These are phyloP conservation scores for Colletotrichum lentis DNA, from an alignment of 2,329 filamentous ascomycete genomes.

Conservation along the genomic window DNA sequence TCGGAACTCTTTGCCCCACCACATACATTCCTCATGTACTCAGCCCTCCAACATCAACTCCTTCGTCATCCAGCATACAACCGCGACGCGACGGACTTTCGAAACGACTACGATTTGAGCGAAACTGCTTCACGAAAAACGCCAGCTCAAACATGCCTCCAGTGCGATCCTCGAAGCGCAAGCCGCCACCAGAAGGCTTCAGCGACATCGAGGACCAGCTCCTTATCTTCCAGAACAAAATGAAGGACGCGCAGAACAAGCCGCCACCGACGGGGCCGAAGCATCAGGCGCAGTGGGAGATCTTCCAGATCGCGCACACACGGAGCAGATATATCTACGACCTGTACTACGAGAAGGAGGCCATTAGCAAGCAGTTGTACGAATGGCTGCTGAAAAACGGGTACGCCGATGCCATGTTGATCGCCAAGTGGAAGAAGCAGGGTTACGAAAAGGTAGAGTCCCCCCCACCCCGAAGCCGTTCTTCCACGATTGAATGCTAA, in stretches of 20 bases:
- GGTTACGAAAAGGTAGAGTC: conserved; percentile 91
- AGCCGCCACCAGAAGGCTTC: conserved; percentile 86
- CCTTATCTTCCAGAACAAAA: conserved; percentile 86
- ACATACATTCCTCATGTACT: neutral
- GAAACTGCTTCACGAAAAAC: neutral
- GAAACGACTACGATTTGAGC: neutral
- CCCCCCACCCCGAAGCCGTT: conserved; percentile 40
- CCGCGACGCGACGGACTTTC: conserved; percentile 3
- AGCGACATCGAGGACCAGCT: conserved; percentile 88
- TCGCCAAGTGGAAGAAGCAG: conserved; percentile 99
- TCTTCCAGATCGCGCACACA: conserved; percentile 97
- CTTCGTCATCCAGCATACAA: conserved; percentile 13
- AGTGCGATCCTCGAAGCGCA: conserved; percentile 78
- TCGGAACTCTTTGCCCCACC: conserved; percentile 25
- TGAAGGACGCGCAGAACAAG: conserved; percentile 94
- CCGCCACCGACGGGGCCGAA: conserved; percentile 80
- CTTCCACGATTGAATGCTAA: neutral
- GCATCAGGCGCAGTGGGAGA: conserved; percentile 93
- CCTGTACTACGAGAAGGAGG: conserved; percentile 96
- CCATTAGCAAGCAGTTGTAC: conserved; percentile 90
- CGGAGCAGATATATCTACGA: conserved; percentile 94
- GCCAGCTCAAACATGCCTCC: conserved; percentile 69
- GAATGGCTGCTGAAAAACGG: conserved; percentile 97
- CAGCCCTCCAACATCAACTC: conserved; percentile 1
- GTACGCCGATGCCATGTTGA: conserved; percentile 93